Percentiles rank a stretch among this genome's conserved stretches.
Conservation (phyloP, 225 moss, liverwort and hornwort genomes). For the Neckera pumila region DNA sequence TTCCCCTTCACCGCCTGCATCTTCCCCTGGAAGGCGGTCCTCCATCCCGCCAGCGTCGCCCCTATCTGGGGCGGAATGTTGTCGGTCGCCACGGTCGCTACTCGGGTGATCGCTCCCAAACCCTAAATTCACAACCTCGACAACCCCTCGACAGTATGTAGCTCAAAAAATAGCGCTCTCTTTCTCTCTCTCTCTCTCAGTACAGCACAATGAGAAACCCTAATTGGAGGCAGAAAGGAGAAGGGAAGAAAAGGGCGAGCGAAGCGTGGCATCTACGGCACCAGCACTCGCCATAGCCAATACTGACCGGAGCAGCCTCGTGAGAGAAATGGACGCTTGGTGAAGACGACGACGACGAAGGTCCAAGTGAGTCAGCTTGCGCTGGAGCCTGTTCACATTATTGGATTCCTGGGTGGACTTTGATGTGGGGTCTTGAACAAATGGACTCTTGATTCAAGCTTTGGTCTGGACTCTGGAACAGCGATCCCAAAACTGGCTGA, state of each 20-base stretch:
- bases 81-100: slow-evolving; percentile 47
- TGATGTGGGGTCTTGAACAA: background rate
- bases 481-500: too few species aligned
- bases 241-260: background rate
- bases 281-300: background rate
- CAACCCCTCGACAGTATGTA: background rate
- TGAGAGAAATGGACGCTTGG: background rate
- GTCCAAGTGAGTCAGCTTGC: background rate
- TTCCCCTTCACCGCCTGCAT: slow-evolving; percentile 51
- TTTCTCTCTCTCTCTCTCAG: background rate
- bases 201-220: background rate
- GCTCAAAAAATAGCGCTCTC: background rate
- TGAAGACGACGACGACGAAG: background rate
- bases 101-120: background rate
- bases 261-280: slow-evolving; percentile 4
- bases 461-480: too few species aligned
- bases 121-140: slow-evolving; percentile 1
- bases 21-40: slow-evolving; percentile 40
- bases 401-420: background rate
- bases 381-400: background rate
- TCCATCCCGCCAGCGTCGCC: slow-evolving; percentile 51
- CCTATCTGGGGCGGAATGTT: slow-evolving; percentile 47
- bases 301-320: background rate
- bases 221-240: background rate
- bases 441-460: background rate